Base-by-base conservation (phyloP, 2,329 filamentous ascomycete species). In the Metarhizium anisopliae region DNA sequence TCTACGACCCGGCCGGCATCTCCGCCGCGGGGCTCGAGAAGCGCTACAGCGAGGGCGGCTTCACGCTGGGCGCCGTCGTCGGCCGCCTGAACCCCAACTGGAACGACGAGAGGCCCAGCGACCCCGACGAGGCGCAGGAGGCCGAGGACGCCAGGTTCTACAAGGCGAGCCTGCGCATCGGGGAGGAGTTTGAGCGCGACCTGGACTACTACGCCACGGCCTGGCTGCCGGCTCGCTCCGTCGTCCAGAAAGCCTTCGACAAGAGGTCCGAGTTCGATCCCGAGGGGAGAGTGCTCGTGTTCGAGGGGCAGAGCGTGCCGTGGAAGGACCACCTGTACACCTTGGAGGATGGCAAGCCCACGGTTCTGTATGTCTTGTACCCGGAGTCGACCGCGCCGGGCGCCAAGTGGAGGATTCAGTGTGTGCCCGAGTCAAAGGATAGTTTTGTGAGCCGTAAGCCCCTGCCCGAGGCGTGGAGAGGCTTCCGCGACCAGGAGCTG, bases 291-390 rank as follows among this genome's bases (percentile, higher is more conserved):
- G 83, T 97, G 58, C 78, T 97, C 65, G 86, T 96, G 30, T 80
- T 99, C 56, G 82, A 87, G 60, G 77, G 77, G 40, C 85, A 89
- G 68, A 85, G 87, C 57, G 88, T 93, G 58, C 93, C 93, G 2
- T 97, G 94, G 94, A 94, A 95, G 70, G 93, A 97, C 67, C 94
- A 99, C 71, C 80, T 99, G 18, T 97, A 96, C 75, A 84, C 81
- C 18, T 81, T 97, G 32, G 94, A 99, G 74, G 79, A 71, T 20
- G 74, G 83, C 45, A 81, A 59, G 83, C 62, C 69, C 7, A 67
- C 67, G 63, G 85, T 93, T 4, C 78, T 92, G 52, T 97, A 96
- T 67, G 92, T 96, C 14, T 77, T 97, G 30, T 97, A 97, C 73
- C 88, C 91, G 0, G 93, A 99, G 76, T 89, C 83, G 66, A 81